Conservation (phyloP, 768 basidiomycete species). For the Boletus huronensis region DNA sequence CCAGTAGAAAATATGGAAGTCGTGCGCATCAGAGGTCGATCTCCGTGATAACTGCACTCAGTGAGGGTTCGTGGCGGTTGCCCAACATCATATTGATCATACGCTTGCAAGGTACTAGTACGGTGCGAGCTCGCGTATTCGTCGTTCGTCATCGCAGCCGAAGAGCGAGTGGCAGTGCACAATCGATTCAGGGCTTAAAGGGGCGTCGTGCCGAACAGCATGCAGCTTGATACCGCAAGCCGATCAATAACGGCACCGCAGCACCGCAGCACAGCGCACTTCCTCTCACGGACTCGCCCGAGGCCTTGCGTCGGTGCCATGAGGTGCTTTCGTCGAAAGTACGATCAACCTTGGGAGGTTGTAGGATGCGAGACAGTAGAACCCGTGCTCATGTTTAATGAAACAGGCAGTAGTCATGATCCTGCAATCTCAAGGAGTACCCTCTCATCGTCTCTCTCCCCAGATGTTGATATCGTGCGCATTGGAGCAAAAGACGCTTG, state of each 20-base stretch:
- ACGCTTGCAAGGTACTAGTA: background rate
- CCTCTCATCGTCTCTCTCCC: constrained; percentile 5
- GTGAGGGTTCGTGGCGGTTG: background rate
- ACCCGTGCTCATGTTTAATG: constrained; percentile 62
- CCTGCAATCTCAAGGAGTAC: constrained; percentile 3
- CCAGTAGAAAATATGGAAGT: background rate
- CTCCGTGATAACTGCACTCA: background rate
- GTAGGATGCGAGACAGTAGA: constrained; percentile 62
- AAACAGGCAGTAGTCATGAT: constrained; percentile 49
- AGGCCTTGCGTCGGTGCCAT: constrained; percentile 19
- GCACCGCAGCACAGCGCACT: constrained; percentile 14
- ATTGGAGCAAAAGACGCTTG: constrained; percentile 51
- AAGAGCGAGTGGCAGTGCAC: constrained; percentile 23
- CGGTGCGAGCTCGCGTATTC: background rate
- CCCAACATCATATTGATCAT: constrained; percentile 11
- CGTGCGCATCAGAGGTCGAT: background rate
- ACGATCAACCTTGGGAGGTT: constrained; percentile 72
- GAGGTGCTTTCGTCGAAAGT: constrained; percentile 48
- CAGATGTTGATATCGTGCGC: constrained; percentile 60
- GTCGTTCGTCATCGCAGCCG: background rate
- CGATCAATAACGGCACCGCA: constrained; percentile 21
- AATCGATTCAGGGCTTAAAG: constrained; percentile 9
- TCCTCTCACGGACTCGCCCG: constrained; percentile 16
- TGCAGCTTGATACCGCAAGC: constrained; percentile 2
- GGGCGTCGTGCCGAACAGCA: constrained; percentile 12